Evolutionary conservation across 1,284 basidiomycete species (phyloP).

Genomic region (Phylloporus sp.): DNA sequence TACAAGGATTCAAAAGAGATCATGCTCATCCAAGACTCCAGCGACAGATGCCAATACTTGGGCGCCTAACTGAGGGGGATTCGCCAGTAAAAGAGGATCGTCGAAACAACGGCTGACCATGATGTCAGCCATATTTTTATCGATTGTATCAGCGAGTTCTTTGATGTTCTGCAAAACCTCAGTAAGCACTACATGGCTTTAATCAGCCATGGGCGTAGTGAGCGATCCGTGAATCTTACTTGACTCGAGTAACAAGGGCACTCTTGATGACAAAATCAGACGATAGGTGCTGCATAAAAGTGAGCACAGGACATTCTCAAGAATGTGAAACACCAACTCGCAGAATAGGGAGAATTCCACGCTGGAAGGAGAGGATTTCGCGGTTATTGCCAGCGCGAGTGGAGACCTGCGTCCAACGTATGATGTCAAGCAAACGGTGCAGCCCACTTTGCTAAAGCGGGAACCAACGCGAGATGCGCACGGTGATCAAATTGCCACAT

Average conservation of each 20-base stretch:
- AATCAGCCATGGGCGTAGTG: slow-evolving; percentile 10
- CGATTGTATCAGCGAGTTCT: slow-evolving; percentile 50
- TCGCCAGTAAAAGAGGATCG: slow-evolving; percentile 40
- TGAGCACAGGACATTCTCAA: slow-evolving; percentile 9
- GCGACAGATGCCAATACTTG: slow-evolving; percentile 59
- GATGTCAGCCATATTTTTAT: slow-evolving; percentile 52
- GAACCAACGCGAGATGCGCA: not conserved
- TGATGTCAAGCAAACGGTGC: slow-evolving; percentile 58
- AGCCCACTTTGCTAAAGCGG: slow-evolving; percentile 57
- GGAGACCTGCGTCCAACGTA: slow-evolving; percentile 57
- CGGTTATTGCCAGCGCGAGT: slow-evolving; percentile 42
- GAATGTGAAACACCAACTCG: slow-evolving; percentile 48
- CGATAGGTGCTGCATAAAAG: slow-evolving; percentile 58
- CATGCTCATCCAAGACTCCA: slow-evolving; percentile 62
- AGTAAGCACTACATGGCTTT: slow-evolving; percentile 48
- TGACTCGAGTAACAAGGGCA: slow-evolving; percentile 60
- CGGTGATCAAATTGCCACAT: slow-evolving; percentile 7
- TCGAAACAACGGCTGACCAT: slow-evolving; percentile 50
- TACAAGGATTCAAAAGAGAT: not conserved
- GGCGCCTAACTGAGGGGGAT: slow-evolving; percentile 42
- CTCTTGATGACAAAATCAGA: slow-evolving; percentile 71
- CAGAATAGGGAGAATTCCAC: slow-evolving; percentile 64
- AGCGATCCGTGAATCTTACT: slow-evolving; percentile 49
- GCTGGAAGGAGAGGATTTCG: slow-evolving; percentile 64
- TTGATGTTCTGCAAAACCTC: slow-evolving; percentile 61